A percentile compares a stretch with the other conserved stretches of the same genome.
Evolutionary conservation across 2,329 filamentous ascomycete genomes (phyloP).

Genomic region (Alternaria tenuissima): DNA sequence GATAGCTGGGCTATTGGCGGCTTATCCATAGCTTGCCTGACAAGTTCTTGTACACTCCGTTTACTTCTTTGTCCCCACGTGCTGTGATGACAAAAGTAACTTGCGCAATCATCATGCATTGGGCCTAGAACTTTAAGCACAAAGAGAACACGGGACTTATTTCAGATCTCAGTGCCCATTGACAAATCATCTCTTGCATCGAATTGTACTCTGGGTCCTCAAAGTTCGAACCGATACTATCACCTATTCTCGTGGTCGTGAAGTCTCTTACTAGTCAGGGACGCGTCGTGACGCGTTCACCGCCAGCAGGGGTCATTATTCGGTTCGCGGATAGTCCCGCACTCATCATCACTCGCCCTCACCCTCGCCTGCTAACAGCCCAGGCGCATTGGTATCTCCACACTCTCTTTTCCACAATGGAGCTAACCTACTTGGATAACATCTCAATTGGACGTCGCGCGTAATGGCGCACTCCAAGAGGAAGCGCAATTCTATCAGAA

Average conservation of each 20-base stretch:
- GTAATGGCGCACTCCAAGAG: slow-evolving; percentile 42
- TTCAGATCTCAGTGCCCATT: not conserved
- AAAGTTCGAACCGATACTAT: not conserved
- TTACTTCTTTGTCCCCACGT: not conserved
- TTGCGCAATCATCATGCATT: not conserved
- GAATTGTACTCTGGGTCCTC: not conserved
- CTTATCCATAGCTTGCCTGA: not conserved
- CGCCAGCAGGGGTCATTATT: not conserved
- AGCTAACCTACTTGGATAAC: slow-evolving; percentile 2
- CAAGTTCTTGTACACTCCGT: not conserved
- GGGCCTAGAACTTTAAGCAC: not conserved
- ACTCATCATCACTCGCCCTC: slow-evolving; percentile 6
- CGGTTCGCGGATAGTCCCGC: slow-evolving; percentile 2
- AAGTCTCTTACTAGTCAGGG: not conserved
- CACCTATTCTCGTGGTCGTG: too few relatives aligned
- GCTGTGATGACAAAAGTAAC: not conserved
- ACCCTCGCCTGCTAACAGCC: slow-evolving; percentile 1
- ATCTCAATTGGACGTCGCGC: slow-evolving; percentile 24
- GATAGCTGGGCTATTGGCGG: not conserved
- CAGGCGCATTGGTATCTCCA: not conserved
- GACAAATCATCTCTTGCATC: not conserved
- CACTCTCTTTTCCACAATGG: slow-evolving; percentile 31
- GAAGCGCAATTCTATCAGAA: slow-evolving; percentile 24
- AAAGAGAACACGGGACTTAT: not conserved
- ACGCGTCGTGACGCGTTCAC: slow-evolving; percentile 6